Conservation (phyloP, 257 asterid species). For the Perilla frutescens region DNA sequence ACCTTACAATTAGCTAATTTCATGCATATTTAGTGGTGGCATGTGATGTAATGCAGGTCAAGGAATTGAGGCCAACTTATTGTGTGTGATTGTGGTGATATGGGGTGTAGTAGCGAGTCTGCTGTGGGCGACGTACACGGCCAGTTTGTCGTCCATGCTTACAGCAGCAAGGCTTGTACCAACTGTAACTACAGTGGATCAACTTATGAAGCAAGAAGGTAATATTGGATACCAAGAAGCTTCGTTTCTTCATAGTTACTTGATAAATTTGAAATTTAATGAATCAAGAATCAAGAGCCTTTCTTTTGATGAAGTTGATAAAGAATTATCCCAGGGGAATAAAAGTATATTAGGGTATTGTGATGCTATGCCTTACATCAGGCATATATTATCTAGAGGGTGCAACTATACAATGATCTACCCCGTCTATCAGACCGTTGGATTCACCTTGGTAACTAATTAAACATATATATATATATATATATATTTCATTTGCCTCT, state of each 20-base stretch:
- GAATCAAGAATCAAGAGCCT: slow-evolving; percentile 43
- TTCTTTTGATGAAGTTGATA: slow-evolving; percentile 34
- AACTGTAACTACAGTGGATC: slow-evolving; percentile 33
- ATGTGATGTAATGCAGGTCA: slow-evolving; percentile 41
- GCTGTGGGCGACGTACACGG: slow-evolving; percentile 50
- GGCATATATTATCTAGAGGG: slow-evolving; percentile 32
- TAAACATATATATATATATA: neutral
- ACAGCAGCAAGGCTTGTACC: slow-evolving; percentile 46
- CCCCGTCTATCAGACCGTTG: slow-evolving; percentile 47
- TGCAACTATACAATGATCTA: slow-evolving; percentile 42
- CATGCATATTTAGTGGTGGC: neutral
- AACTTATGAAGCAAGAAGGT: slow-evolving; percentile 41
- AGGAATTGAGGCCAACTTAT: slow-evolving; percentile 41
- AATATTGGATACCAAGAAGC: slow-evolving; percentile 53
- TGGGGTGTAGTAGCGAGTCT: slow-evolving; percentile 55
- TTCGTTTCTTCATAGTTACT: slow-evolving; percentile 44
- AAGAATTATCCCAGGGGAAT: slow-evolving; percentile 39
- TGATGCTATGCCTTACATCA: slow-evolving; percentile 53
- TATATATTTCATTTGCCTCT: neutral
- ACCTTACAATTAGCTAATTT: neutral
- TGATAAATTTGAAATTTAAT: slow-evolving; percentile 36
- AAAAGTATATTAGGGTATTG: slow-evolving; percentile 49
- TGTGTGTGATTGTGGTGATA: slow-evolving; percentile 43
- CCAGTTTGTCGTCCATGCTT: slow-evolving; percentile 52
- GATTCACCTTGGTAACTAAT: slow-evolving; percentile 46